Evolutionary conservation across 768 basidiomycete species (phyloP).

Genomic region (Tricholoma sp.): DNA sequence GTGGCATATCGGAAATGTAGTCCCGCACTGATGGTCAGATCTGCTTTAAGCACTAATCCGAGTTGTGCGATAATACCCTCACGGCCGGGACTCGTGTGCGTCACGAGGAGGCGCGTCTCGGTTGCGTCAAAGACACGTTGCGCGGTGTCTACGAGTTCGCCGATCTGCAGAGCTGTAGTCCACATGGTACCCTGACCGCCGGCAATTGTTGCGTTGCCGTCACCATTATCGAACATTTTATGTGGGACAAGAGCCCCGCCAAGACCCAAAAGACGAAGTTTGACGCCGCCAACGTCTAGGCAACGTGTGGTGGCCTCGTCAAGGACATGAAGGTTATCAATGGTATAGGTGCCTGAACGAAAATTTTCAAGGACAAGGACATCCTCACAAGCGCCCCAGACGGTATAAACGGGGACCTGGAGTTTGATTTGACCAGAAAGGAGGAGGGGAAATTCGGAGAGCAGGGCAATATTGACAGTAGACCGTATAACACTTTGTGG

Average conservation of each 20-base stretch:
- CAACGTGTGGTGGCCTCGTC: constrained; percentile 95
- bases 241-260: constrained; percentile 94
- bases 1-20: constrained; percentile 97
- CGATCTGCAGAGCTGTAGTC: constrained; percentile 96
- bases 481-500: constrained; percentile 64
- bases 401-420: constrained; percentile 89
- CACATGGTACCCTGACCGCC: constrained; percentile 99
- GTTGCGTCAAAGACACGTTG: constrained; percentile 89
- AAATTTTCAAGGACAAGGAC: constrained; percentile 91
- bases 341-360: constrained; percentile 72
- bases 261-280: constrained; percentile 90
- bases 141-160: constrained; percentile 96
- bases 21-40: constrained; percentile 89
- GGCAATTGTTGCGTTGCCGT: constrained; percentile 94
- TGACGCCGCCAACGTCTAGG: constrained; percentile 89
- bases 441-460: constrained; percentile 92
- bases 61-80: constrained; percentile 93
- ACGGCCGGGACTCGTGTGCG: constrained; percentile 87
- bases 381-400: constrained; percentile 98
- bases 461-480: constrained; percentile 68
- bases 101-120: constrained; percentile 91
- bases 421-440: constrained; percentile 89
- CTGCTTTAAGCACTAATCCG: constrained; percentile 86
- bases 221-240: constrained; percentile 93
- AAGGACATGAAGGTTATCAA: constrained; percentile 87